Evolutionary conservation across 2,329 filamentous ascomycete genomes (phyloP), one percentile per base, ranked within the genome.

Genomic region (Penicillium sclerotiorum): DNA sequence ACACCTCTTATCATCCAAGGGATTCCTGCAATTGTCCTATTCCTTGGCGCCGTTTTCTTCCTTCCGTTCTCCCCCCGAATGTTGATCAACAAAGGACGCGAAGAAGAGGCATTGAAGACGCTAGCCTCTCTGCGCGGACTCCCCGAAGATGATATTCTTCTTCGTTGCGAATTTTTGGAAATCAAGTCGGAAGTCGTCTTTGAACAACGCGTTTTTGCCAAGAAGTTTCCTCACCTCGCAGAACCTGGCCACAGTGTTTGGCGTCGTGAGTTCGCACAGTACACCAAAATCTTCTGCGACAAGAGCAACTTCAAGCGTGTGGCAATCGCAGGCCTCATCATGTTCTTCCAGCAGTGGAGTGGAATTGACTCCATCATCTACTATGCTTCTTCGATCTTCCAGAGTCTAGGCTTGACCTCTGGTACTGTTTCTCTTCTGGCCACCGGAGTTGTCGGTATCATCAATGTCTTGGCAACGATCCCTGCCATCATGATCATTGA

Each of bases 21-120:
- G 6, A 59, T 69, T 18, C 69, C 68, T 2, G 67, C 67, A 9
- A 46, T 63, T 12, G 37, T 60, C 21, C 60, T 72, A 12, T 57
- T 62, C n/a, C 49, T 62, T 28, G 67, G 68, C 13, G 62, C 70
- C 42, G 56, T 63, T 43, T 78, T 77, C 59, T 67, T 80, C 46
- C 36, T 27, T 8, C 80, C 80, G 0, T 79, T n/a, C n/a, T n/a
- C n/a, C n/a, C n/a, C 80, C 1, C 71, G 80, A 18, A 81, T 78
- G 71, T 72, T 82, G 5, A 71, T 73, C 11, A 71, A 68, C 22
- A 65, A 71, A 39, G 72, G 70, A 18, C 67, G 73, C 8, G 70
- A 80, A 30, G 64, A 76, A 5, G 78, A 81, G 40, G 50, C 51
- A 5, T 43, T 53, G n/a, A 4, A 40, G 2, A 50, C 48, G 1